Conservation (phyloP, 192 early-diverging fungal genomes). For the Linnemannia zychae region DNA sequence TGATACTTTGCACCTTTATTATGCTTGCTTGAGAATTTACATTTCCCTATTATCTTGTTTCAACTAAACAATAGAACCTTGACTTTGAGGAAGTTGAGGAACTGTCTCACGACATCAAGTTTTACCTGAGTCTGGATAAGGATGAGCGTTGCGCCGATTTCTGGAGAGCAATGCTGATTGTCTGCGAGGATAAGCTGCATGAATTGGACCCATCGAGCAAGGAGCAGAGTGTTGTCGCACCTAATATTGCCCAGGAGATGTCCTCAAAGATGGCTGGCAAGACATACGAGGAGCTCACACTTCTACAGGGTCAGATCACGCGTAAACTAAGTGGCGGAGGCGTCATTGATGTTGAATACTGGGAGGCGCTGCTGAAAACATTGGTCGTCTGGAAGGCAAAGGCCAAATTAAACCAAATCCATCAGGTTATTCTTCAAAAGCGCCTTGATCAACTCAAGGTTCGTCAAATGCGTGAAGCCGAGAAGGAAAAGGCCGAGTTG, state of each 20-base stretch:
- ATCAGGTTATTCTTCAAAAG: conserved; percentile 78
- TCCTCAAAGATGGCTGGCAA: conserved; percentile 78
- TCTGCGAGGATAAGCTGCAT: conserved; percentile 78
- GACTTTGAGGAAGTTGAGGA: conserved; percentile 77
- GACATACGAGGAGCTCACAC: conserved; percentile 76
- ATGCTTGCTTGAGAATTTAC: background rate
- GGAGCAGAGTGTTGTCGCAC: conserved; percentile 60
- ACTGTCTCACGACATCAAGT: conserved; percentile 88
- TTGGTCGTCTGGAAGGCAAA: conserved; percentile 89
- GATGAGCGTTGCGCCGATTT: conserved; percentile 82
- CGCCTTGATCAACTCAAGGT: conserved; percentile 79
- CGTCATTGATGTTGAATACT: conserved; percentile 94
- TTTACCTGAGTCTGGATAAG: conserved; percentile 89
- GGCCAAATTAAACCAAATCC: conserved; percentile 82
- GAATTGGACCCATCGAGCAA: conserved; percentile 51
- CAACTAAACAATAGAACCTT: conserved; percentile 67
- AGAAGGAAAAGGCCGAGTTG: conserved; percentile 66
- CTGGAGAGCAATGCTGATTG: conserved; percentile 89
- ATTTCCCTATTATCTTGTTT: background rate
- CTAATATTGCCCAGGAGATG: conserved; percentile 73
- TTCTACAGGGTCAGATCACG: conserved; percentile 83
- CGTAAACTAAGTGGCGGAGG: conserved; percentile 74
- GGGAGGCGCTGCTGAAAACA: conserved; percentile 86
- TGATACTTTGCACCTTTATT: background rate
- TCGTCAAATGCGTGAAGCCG: conserved; percentile 68